Evolutionary conservation across 2,329 filamentous ascomycete species (phyloP).

Genomic region (Pseudocercospora fuligena): DNA sequence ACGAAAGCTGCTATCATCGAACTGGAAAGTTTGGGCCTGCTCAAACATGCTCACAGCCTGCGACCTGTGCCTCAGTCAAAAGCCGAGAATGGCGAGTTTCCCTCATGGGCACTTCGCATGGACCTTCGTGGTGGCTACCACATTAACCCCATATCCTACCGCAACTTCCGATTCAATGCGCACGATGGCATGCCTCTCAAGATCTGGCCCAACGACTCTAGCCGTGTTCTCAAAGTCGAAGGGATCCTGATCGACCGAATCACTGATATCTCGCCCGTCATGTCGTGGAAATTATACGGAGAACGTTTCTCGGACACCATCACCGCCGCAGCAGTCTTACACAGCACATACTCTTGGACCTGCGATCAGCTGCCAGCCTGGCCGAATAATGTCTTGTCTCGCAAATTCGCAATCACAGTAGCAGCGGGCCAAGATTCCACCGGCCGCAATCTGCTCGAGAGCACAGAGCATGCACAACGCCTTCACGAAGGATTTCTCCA

Average conservation of each 20-base stretch:
- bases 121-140: constrained; percentile 15
- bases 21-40: constrained; percentile 10
- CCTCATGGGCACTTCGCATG: constrained; percentile 17
- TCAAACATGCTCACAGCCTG: constrained; percentile 19
- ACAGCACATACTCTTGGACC: constrained; percentile 15
- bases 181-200: constrained; percentile 13
- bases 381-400: constrained; percentile 1
- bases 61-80: constrained; percentile 6
- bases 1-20: constrained; percentile 19
- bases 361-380: constrained; percentile 7
- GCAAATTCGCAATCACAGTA: constrained; percentile 15
- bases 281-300: constrained; percentile 17
- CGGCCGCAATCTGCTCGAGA: constrained; percentile 3
- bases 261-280: constrained; percentile 14
- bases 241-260: constrained; percentile 12
- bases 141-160: constrained; percentile 21
- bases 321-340: constrained; percentile 13
- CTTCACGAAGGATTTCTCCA: constrained; percentile 13
- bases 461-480: constrained; percentile 4
- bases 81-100: constrained; percentile 13
- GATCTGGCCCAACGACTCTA: constrained; percentile 20
- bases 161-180: constrained; percentile 21
- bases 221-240: constrained; percentile 14
- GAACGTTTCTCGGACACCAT: constrained; percentile 16
- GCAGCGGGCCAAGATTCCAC: constrained; percentile 17